A percentile compares a stretch with the other conserved stretches of the same genome.
These are phyloP conservation scores for Durotheca rogersii DNA, from an alignment of 495 filamentous ascomycete genomes.

Conservation along the genomic window DNA sequence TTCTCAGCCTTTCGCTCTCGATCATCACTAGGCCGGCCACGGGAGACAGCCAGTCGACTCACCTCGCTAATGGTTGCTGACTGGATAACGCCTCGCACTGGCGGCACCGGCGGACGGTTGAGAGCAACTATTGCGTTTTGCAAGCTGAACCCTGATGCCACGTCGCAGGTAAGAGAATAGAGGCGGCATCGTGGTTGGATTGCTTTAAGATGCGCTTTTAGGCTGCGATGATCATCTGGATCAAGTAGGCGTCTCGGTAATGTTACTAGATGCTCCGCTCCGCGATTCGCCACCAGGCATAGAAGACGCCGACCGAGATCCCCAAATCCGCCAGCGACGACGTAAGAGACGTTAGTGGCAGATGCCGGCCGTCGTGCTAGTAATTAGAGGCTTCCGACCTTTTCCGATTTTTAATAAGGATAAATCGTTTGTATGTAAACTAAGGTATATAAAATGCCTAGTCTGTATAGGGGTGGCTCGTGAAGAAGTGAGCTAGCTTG, in stretches of 20 bases:
- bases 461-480: too few relatives aligned
- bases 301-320: constrained; percentile 8
- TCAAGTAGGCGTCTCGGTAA: background rate
- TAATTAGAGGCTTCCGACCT: too few relatives aligned
- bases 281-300: constrained; percentile 5
- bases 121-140: background rate
- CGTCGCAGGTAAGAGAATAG: background rate
- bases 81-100: constrained; percentile 5
- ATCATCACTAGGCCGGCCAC: too few relatives aligned
- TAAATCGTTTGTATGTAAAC: too few relatives aligned
- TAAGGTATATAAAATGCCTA: too few relatives aligned
- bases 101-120: background rate
- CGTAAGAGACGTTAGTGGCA: background rate
- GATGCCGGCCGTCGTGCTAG: too few relatives aligned
- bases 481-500: too few relatives aligned
- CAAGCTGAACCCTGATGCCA: background rate
- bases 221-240: background rate
- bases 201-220: background rate
- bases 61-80: constrained; percentile 1
- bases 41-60: too few relatives aligned
- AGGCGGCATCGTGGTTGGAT: constrained; percentile 1
- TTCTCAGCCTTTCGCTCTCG: background rate
- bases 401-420: too few relatives aligned
- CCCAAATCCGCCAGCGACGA: constrained; percentile 5
- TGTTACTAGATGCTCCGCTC: constrained; percentile 1